These are phyloP conservation scores for Triticum aestivum DNA, from an alignment of 176 grass and related monocot genomes.

Conservation along the genomic window IWGSC_CS_RefSeq_v2.1 NC_057806.1:444701261-444701760, in stretches of 20 bases:
- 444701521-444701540: not conserved
- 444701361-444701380: not conserved
- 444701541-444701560: not conserved
- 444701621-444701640: constrained; percentile 2
- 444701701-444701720: constrained; percentile 14
- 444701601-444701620: not conserved
- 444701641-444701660: not conserved
- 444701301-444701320: not conserved
- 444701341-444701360: not conserved
- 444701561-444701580: not conserved
- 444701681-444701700: constrained; percentile 1
- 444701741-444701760: not conserved
- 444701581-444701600: not conserved
- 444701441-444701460: not conserved
- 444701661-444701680: not conserved
- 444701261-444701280: not conserved
- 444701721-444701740: not conserved
- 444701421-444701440: not conserved
- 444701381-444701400: not conserved
- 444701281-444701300: not conserved
- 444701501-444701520: not conserved
- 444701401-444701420: not conserved
- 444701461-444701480: constrained; percentile 18
- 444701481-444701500: not conserved
- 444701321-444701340: not conserved